Percentiles rank a stretch among this genome's conserved stretches.
Conservation (phyloP, 2,329 filamentous ascomycete species). For the Ustilaginoidea virens region DNA sequence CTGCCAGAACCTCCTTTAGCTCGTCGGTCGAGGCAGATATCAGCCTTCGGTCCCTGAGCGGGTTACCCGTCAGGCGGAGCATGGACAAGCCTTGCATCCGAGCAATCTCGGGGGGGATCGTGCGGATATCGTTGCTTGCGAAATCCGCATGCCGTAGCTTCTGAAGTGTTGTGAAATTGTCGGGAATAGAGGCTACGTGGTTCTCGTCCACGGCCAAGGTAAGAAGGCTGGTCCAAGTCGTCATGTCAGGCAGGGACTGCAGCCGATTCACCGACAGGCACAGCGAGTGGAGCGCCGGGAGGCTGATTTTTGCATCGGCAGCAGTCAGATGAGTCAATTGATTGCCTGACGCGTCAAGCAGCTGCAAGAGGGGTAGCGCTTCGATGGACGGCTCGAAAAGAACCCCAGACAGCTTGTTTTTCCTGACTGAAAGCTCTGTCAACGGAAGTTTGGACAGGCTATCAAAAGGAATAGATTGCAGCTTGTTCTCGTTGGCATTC, state of each 20-base stretch:
- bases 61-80: slow-evolving; percentile 75
- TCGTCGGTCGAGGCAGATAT: slow-evolving; percentile 66
- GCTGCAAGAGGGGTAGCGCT: slow-evolving; percentile 49
- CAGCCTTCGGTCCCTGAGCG: slow-evolving; percentile 76
- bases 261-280: slow-evolving; percentile 72
- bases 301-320: slow-evolving; percentile 28
- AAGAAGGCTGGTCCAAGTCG: slow-evolving; percentile 56
- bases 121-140: slow-evolving; percentile 66
- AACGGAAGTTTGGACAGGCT: slow-evolving; percentile 52
- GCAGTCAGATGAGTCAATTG: slow-evolving; percentile 42
- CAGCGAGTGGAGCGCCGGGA: slow-evolving; percentile 61
- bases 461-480: slow-evolving; percentile 57
- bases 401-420: slow-evolving; percentile 61
- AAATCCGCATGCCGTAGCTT: slow-evolving; percentile 68
- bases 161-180: slow-evolving; percentile 53
- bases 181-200: slow-evolving; percentile 57
- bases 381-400: slow-evolving; percentile 50
- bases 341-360: slow-evolving; percentile 66
- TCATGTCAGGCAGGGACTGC: slow-evolving; percentile 54
- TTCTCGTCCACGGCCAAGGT: slow-evolving; percentile 74
- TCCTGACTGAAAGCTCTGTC: slow-evolving; percentile 56
- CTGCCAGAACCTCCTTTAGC: slow-evolving; percentile 57
- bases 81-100: slow-evolving; percentile 64
- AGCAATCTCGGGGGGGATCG: slow-evolving; percentile 61
- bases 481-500: slow-evolving; percentile 65